Evolutionary conservation across 2,329 filamentous ascomycete genomes (phyloP).

Genomic region (Rhinocladiella similis): DNA sequence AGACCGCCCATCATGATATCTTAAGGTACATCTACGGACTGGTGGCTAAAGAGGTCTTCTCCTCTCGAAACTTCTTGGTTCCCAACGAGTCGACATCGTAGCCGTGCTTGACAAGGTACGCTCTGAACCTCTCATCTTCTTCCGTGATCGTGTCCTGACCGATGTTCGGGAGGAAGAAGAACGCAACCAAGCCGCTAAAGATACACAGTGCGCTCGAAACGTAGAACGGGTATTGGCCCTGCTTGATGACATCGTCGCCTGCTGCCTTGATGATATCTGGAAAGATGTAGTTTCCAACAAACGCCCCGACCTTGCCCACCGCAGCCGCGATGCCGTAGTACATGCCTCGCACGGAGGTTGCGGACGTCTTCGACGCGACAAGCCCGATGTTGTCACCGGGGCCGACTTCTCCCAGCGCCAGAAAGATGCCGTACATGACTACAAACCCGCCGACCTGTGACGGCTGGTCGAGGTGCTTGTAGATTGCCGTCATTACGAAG

Average conservation of each 20-base stretch:
- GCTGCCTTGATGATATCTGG: constrained; percentile 63
- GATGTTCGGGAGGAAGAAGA: constrained; percentile 72
- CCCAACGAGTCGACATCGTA: constrained; percentile 70
- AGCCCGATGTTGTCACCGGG: constrained; percentile 92
- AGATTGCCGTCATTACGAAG: constrained; percentile 85
- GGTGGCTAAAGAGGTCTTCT: background rate
- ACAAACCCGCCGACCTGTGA: constrained; percentile 72
- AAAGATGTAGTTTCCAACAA: constrained; percentile 82
- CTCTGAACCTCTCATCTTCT: constrained; percentile 75
- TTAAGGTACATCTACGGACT: too few relatives aligned
- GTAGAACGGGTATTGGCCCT: constrained; percentile 85
- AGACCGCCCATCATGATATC: too few relatives aligned
- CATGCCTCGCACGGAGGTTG: constrained; percentile 81
- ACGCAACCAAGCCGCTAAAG: constrained; percentile 66
- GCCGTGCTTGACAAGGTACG: constrained; percentile 70
- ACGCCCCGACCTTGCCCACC: constrained; percentile 59
- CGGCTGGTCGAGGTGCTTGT: constrained; percentile 65
- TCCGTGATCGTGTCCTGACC: constrained; percentile 73
- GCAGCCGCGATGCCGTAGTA: constrained; percentile 59
- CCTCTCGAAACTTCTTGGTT: constrained; percentile 27
- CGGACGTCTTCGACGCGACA: constrained; percentile 81
- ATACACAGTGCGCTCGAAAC: constrained; percentile 77
- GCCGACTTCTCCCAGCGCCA: constrained; percentile 75
- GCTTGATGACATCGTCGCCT: constrained; percentile 55
- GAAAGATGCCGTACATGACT: constrained; percentile 76